These are phyloP conservation scores for Boletellus sp. DNA, from an alignment of 1,284 basidiomycete genomes.

Conservation along the genomic window DNA sequence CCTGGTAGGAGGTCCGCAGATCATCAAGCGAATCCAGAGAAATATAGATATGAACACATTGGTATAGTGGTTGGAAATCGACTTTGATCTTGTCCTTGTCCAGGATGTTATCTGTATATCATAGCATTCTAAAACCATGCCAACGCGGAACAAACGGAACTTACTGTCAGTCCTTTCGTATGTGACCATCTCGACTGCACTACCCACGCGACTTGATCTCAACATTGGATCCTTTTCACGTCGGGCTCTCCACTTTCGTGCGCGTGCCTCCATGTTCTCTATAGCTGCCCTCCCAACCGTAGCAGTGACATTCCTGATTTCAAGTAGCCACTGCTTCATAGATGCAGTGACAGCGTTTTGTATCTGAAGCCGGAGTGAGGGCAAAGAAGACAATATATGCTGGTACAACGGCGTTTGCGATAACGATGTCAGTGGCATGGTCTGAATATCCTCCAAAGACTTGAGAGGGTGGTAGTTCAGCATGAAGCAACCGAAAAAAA, in stretches of 20 bases:
- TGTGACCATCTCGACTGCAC: slow-evolving; percentile 89
- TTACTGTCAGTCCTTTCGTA: slow-evolving; percentile 94
- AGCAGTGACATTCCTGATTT: slow-evolving; percentile 87
- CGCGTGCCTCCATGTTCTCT: slow-evolving; percentile 85
- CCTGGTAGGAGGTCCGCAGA: slow-evolving; percentile 89
- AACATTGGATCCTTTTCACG: slow-evolving; percentile 76
- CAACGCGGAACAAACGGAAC: slow-evolving; percentile 24
- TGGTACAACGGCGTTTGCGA: slow-evolving; percentile 93
- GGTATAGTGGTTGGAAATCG: slow-evolving; percentile 93
- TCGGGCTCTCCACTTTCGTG: slow-evolving; percentile 80
- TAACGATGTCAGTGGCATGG: slow-evolving; percentile 84
- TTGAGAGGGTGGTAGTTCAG: slow-evolving; percentile 38
- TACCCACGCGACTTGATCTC: slow-evolving; percentile 83
- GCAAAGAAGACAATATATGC: slow-evolving; percentile 87
- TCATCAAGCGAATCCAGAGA: slow-evolving; percentile 87
- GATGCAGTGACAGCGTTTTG: slow-evolving; percentile 92
- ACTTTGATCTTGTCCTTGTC: slow-evolving; percentile 87
- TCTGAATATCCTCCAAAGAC: slow-evolving; percentile 93
- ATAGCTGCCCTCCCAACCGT: slow-evolving; percentile 87
- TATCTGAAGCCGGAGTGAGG: slow-evolving; percentile 84
- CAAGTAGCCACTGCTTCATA: slow-evolving; percentile 95
- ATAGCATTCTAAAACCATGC: slow-evolving; percentile 5
- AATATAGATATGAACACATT: slow-evolving; percentile 97
- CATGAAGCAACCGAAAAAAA: slow-evolving; percentile 23
- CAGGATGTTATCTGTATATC: slow-evolving; percentile 74